These are phyloP conservation scores for Phaeotremella fagi DNA, from an alignment of 768 basidiomycete genomes.

Conservation along the genomic window DNA sequence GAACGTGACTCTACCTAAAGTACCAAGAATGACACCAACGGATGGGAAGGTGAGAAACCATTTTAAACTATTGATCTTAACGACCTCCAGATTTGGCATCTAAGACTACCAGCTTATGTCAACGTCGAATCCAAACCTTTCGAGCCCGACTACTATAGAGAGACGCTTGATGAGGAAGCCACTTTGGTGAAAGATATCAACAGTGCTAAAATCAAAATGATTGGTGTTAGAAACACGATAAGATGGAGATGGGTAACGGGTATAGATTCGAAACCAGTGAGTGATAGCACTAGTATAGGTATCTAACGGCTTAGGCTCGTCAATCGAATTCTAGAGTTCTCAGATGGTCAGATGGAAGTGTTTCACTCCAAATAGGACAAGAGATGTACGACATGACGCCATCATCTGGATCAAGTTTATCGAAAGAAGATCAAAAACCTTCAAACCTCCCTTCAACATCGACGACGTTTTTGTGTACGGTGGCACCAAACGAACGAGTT, in stretches of 20 bases:
- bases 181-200: slow-evolving; percentile 47
- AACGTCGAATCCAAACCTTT: slow-evolving; percentile 81
- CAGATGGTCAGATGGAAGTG: slow-evolving; percentile 90
- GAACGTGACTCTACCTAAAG: slow-evolving; percentile 77
- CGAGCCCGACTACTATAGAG: slow-evolving; percentile 59
- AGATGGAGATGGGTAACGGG: slow-evolving; percentile 92
- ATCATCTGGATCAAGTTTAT: slow-evolving; percentile 21
- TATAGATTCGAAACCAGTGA: slow-evolving; percentile 66
- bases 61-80: background rate
- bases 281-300: slow-evolving; percentile 43
- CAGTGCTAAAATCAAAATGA: slow-evolving; percentile 64
- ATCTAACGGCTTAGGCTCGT: slow-evolving; percentile 55
- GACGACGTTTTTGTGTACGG: slow-evolving; percentile 25
- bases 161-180: slow-evolving; percentile 68
- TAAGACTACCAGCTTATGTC: slow-evolving; percentile 90
- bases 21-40: slow-evolving; percentile 72
- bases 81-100: slow-evolving; percentile 69
- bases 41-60: slow-evolving; percentile 64
- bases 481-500: slow-evolving; percentile 22
- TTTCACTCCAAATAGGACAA: slow-evolving; percentile 85
- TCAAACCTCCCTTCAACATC: background rate
- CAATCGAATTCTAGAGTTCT: slow-evolving; percentile 89
- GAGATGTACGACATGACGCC: slow-evolving; percentile 79
- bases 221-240: slow-evolving; percentile 87
- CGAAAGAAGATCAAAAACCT: slow-evolving; percentile 13